Base-by-base conservation (phyloP, 192 early-diverging fungal genomes). In the Cladochytrium replicatum region DNA sequence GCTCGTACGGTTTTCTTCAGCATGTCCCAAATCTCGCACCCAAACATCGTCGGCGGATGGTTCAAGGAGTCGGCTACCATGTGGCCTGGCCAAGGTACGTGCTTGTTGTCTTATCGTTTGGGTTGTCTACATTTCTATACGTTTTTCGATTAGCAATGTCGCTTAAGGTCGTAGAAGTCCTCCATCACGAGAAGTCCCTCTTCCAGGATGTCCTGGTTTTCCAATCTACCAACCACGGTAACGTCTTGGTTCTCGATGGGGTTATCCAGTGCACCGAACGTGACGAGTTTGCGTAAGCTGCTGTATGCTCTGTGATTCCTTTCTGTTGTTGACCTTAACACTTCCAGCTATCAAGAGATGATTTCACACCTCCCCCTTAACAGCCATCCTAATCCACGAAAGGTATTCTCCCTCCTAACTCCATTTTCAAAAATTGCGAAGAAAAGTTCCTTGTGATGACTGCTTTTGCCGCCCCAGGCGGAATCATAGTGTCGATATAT, bases 171-270 rank as follows among this genome's bases (percentile, higher is more conserved):
- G 78, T 86, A 67, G 83, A 97, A 71, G 81, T 99, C 58, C 80
- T 99, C 38, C 91, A 95, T 61, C 75, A 83, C 38, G 96, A 96
- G 67, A 88, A 89, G 72, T 94, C 92, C 24, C 68, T 81, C 60
- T 94, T 72, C 75, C 96, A 99, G 69, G 96, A 99, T 60, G 91
- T 99, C 31, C 82, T 99, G 25, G 86, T 97, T 13, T 99, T 99
- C 72, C 70, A 91, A 66, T 93, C 89, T 40, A 77, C 79, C 61
- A 85, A 83, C 68, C 87, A 97, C 63, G 96, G 96, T 55, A 96
- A 88, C 63, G 93, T 97, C 25, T 75, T 99, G 15, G 90, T 94
- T 15, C 84, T 99, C 38, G 96, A 99, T 65, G 93, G 93, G 49
- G 93, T 93, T 34, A 92, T 99, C 69, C 96, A 99, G 66, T 78